Conservation (phyloP, 768 basidiomycete genomes). For the Boletus reticulatus region DNA sequence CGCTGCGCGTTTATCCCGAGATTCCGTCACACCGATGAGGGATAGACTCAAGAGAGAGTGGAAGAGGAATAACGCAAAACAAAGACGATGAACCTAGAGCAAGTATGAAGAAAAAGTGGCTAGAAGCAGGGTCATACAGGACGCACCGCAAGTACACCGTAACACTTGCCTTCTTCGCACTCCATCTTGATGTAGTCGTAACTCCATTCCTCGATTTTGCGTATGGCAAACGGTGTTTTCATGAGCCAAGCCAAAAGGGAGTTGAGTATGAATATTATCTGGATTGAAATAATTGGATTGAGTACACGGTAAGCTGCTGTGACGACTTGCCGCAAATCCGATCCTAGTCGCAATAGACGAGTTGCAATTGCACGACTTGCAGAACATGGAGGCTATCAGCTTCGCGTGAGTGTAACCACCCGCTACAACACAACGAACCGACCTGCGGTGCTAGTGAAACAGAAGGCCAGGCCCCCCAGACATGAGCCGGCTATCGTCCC, state of each 20-base stretch:
- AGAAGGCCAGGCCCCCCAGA: slow-evolving; percentile 79
- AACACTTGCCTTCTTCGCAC: slow-evolving; percentile 89
- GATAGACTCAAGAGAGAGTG: slow-evolving; percentile 78
- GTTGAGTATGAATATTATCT: slow-evolving; percentile 95
- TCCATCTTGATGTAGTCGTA: slow-evolving; percentile 99
- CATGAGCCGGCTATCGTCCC: slow-evolving; percentile 80
- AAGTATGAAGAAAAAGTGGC: slow-evolving; percentile 1
- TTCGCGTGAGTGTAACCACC: background rate
- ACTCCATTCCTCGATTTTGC: slow-evolving; percentile 87
- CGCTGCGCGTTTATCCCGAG: slow-evolving; percentile 88
- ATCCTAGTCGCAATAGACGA: slow-evolving; percentile 97
- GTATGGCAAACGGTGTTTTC: slow-evolving; percentile 85
- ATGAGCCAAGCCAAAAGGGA: slow-evolving; percentile 97
- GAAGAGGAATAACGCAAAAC: slow-evolving; percentile 90
- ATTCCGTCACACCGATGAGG: slow-evolving; percentile 86
- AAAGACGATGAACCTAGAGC: slow-evolving; percentile 85
- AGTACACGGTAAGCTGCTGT: background rate
- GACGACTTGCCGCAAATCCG: slow-evolving; percentile 76
- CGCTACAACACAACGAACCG: slow-evolving; percentile 21
- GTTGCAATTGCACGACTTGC: slow-evolving; percentile 98
- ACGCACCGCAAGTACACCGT: slow-evolving; percentile 91
- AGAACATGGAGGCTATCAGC: slow-evolving; percentile 83
- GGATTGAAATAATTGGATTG: background rate
- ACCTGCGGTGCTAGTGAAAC: slow-evolving; percentile 85
- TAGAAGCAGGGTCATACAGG: background rate